Conservation (phyloP, 2,329 filamentous ascomycete genomes). For the Xylaria digitata region DNA sequence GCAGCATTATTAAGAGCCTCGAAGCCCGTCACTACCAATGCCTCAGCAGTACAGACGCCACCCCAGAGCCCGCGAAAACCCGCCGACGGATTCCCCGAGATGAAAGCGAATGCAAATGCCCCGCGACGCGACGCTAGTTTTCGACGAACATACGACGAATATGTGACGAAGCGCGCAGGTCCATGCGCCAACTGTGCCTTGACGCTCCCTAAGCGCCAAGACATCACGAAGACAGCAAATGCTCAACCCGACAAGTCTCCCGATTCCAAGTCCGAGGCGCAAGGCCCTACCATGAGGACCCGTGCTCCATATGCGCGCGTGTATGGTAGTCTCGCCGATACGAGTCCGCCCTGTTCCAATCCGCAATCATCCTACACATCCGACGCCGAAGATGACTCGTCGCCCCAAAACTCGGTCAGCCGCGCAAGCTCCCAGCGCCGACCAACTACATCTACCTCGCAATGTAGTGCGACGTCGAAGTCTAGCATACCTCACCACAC, state of each 20-base stretch:
- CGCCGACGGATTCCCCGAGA: constrained; percentile 49
- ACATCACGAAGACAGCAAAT: constrained; percentile 31
- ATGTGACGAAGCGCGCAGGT: constrained; percentile 71
- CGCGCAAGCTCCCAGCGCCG: constrained; percentile 55
- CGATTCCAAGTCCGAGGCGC: constrained; percentile 53
- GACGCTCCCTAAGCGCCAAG: constrained; percentile 64
- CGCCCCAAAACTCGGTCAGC: constrained; percentile 39
- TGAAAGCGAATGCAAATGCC: constrained; percentile 34
- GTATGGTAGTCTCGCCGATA: constrained; percentile 58
- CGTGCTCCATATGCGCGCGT: constrained; percentile 70
- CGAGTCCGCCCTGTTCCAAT: constrained; percentile 65
- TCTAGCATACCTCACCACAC: constrained; percentile 64
- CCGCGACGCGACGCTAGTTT: constrained; percentile 68
- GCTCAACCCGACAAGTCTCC: constrained; percentile 34
- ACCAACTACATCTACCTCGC: constrained; percentile 60
- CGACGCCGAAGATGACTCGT: constrained; percentile 61
- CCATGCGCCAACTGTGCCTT: constrained; percentile 77
- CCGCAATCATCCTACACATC: constrained; percentile 60
- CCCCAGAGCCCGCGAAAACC: constrained; percentile 65
- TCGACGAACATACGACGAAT: constrained; percentile 72
- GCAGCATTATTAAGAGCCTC: constrained; percentile 57
- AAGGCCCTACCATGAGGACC: constrained; percentile 69
- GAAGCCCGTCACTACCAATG: constrained; percentile 45
- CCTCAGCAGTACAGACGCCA: constrained; percentile 65
- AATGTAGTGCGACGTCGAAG: constrained; percentile 65